Evolutionary conservation across 352 stramenopile species (phyloP).

Genomic region (Blastocystis sp.): DNA sequence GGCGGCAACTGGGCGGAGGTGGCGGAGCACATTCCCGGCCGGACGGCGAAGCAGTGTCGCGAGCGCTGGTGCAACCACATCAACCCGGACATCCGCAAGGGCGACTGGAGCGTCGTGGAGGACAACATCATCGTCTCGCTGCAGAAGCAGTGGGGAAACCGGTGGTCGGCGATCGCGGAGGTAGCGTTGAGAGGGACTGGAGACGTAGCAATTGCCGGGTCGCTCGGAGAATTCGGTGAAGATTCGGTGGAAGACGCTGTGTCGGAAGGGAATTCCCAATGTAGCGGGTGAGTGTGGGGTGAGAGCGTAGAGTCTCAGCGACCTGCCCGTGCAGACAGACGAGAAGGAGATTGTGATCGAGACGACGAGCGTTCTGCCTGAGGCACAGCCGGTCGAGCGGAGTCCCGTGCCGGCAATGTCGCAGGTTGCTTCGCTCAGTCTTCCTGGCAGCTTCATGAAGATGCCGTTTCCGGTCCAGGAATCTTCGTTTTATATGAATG

Average conservation of each 20-base stretch:
- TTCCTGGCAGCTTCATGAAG: not conserved
- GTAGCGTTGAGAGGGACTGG: conserved; percentile 56
- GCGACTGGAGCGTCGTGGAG: conserved; percentile 73
- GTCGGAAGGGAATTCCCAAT: conserved; percentile 58
- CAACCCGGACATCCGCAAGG: conserved; percentile 68
- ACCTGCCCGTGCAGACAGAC: no score
- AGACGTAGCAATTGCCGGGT: conserved; percentile 64
- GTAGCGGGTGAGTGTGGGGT: not conserved
- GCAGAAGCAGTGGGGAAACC: conserved; percentile 72
- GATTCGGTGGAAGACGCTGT: conserved; percentile 79
- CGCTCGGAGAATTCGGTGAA: conserved; percentile 78
- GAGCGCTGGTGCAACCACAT: conserved; percentile 79
- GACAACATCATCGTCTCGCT: conserved; percentile 75
- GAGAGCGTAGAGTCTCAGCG: not conserved
- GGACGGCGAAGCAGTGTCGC: conserved; percentile 76
- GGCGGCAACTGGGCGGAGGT: conserved; percentile 77
- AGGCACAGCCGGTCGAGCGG: no score
- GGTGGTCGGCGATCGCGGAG: conserved; percentile 76
- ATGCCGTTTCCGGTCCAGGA: not conserved
- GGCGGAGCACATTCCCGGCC: conserved; percentile 70
- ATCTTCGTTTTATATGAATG: not conserved
- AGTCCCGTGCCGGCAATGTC: no score
- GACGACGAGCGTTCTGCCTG: no score
- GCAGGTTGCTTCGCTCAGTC: not conserved
- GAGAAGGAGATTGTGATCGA: no score